phyloP scores from a whole-genome alignment of 345 rosid genomes.

The Firmiana major region DNA sequence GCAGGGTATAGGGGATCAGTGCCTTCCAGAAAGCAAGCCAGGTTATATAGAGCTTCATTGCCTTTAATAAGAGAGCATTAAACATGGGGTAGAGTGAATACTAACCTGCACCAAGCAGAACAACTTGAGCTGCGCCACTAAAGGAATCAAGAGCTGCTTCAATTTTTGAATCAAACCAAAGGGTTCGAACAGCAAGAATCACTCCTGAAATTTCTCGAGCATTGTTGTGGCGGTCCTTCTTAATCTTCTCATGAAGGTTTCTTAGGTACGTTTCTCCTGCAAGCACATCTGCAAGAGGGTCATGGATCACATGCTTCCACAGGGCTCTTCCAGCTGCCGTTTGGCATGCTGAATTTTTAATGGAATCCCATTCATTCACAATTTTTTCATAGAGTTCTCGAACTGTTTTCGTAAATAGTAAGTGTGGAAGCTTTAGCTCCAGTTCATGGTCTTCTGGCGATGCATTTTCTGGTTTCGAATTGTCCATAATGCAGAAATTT shows the following conservation, averaged over 20 bases:
- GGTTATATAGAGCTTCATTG: background rate
- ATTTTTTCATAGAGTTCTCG: conserved; percentile 57
- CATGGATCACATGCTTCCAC: conserved; percentile 76
- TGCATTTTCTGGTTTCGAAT: conserved; percentile 43
- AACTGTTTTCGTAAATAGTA: conserved; percentile 38
- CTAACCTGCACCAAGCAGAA: conserved; percentile 94
- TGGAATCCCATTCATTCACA: conserved; percentile 62
- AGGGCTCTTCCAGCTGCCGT: conserved; percentile 91
- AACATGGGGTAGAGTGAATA: background rate
- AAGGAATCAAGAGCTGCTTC: conserved; percentile 70
- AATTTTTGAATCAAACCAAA: conserved; percentile 82
- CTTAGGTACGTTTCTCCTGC: conserved; percentile 81
- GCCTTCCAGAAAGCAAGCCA: background rate
- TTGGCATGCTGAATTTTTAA: conserved; percentile 74
- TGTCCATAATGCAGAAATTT: conserved; percentile 19
- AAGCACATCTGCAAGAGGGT: conserved; percentile 75
- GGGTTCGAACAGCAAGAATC: conserved; percentile 78
- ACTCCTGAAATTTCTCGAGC: conserved; percentile 81
- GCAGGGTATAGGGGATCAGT: background rate
- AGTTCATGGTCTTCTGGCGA: conserved; percentile 40
- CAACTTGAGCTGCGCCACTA: conserved; percentile 56
- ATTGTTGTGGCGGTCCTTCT: conserved; percentile 59
- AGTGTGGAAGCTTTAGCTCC: conserved; percentile 58
- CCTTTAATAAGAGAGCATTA: background rate
- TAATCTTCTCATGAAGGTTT: conserved; percentile 68